These are phyloP conservation scores for Acacia pycnantha DNA, from an alignment of 331 rosid genomes.

Conservation along the genomic window DNA sequence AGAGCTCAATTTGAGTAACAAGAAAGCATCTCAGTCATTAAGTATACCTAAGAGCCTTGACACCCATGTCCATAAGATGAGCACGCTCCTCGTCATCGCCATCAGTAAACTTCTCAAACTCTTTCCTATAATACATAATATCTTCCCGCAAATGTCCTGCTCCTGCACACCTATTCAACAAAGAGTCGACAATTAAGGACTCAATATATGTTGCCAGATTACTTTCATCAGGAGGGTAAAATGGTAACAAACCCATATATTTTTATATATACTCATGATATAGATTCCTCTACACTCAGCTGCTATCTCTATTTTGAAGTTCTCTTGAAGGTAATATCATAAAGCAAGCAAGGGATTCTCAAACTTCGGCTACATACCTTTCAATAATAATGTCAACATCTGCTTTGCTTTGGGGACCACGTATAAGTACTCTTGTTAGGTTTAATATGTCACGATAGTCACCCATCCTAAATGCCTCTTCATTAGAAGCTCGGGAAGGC, in stretches of 20 bases:
- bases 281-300: constrained; percentile 5
- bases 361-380: constrained; percentile 39
- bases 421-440: constrained; percentile 79
- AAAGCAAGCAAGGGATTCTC: constrained; percentile 1
- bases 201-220: constrained; percentile 5
- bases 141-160: constrained; percentile 82
- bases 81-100: constrained; percentile 69
- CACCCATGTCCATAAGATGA: constrained; percentile 66
- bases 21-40: background rate
- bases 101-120: constrained; percentile 54
- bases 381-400: constrained; percentile 75
- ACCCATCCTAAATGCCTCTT: constrained; percentile 67
- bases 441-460: constrained; percentile 89
- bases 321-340: constrained; percentile 12
- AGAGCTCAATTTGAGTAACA: background rate
- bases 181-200: constrained; percentile 12
- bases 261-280: constrained; percentile 1
- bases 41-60: constrained; percentile 74
- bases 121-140: constrained; percentile 61
- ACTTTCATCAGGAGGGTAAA: background rate
- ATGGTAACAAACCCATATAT: constrained; percentile 18
- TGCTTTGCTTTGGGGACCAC: constrained; percentile 86
- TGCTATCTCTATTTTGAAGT: background rate
- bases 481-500: constrained; percentile 54
- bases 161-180: constrained; percentile 69